phyloP scores from a whole-genome alignment of 192 early-diverging fungal genomes.

The Coemansia sp. region DNA sequence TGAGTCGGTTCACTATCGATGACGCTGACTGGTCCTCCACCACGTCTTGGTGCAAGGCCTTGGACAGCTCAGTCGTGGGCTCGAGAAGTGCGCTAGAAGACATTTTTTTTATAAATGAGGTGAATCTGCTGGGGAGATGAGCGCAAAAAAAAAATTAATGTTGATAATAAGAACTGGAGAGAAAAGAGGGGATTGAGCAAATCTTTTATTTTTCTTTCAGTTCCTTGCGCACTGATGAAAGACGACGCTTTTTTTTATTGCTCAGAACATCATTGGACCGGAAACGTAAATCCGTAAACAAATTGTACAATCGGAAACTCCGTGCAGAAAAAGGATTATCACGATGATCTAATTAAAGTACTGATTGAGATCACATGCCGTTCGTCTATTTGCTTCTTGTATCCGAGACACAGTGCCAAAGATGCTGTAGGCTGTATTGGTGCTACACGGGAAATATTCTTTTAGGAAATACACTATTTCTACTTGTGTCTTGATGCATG shows the following conservation, averaged over 20 bases:
- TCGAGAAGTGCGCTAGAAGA: conserved; percentile 35
- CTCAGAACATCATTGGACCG: background rate
- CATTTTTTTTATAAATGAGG: conserved; percentile 13
- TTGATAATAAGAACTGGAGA: background rate
- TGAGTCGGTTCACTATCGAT: conserved; percentile 46
- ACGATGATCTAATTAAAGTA: background rate
- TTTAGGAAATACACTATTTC: too few species aligned
- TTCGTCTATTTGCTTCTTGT: too few species aligned
- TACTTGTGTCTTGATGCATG: too few species aligned
- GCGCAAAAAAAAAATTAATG: background rate
- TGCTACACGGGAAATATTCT: too few species aligned
- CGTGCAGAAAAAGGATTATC: background rate
- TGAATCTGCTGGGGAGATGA: background rate
- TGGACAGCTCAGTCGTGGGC: conserved; percentile 55
- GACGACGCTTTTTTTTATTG: background rate
- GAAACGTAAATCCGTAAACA: conserved; percentile 5
- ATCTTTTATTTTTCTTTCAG: background rate
- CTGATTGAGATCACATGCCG: too few species aligned
- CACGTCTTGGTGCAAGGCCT: conserved; percentile 46
- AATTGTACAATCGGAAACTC: conserved; percentile 3
- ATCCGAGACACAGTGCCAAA: too few species aligned
- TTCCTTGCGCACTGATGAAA: background rate
- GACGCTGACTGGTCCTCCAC: conserved; percentile 39
- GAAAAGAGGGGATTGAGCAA: background rate
- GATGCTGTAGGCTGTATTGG: too few species aligned